These are phyloP conservation scores for Kuraishia capsulata DNA, from an alignment of 805 yeast species.

Conservation along the genomic window DNA sequence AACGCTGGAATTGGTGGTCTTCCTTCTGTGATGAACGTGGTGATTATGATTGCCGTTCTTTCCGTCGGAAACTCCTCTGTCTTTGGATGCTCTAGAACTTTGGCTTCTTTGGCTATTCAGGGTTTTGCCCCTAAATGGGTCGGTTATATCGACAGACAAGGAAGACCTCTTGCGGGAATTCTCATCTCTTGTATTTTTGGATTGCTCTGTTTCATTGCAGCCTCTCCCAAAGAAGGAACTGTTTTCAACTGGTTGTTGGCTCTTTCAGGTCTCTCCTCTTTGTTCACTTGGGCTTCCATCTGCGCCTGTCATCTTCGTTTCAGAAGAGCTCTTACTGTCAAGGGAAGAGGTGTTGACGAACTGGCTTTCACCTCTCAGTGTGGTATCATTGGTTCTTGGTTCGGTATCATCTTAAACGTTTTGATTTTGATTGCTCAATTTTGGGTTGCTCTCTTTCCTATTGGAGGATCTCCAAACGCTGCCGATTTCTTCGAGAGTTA, in stretches of 20 bases:
- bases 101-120: slow-evolving; percentile 63
- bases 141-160: slow-evolving; percentile 65
- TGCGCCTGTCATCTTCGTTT: slow-evolving; percentile 62
- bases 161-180: slow-evolving; percentile 72
- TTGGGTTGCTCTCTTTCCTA: slow-evolving; percentile 75
- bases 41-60: slow-evolving; percentile 60
- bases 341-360: slow-evolving; percentile 62
- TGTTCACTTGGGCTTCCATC: slow-evolving; percentile 74
- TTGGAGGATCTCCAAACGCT: slow-evolving; percentile 37
- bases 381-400: slow-evolving; percentile 60
- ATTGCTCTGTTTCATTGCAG: slow-evolving; percentile 53
- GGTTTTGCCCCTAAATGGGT: slow-evolving; percentile 57
- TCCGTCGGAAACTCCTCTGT: slow-evolving; percentile 75
- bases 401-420: slow-evolving; percentile 51
- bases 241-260: slow-evolving; percentile 73
- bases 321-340: slow-evolving; percentile 54
- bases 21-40: slow-evolving; percentile 69
- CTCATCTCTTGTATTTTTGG: slow-evolving; percentile 43
- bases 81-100: slow-evolving; percentile 61
- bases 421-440: slow-evolving; percentile 67
- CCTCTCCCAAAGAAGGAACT: slow-evolving; percentile 42
- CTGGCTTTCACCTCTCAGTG: slow-evolving; percentile 56
- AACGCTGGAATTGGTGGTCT: slow-evolving; percentile 54
- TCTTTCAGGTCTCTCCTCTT: slow-evolving; percentile 68
- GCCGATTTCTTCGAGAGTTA: slow-evolving; percentile 54